These are phyloP conservation scores for Pyrenophora tritici-repentis DNA, from an alignment of 2,329 filamentous ascomycete species.

Conservation along the genomic window DNA sequence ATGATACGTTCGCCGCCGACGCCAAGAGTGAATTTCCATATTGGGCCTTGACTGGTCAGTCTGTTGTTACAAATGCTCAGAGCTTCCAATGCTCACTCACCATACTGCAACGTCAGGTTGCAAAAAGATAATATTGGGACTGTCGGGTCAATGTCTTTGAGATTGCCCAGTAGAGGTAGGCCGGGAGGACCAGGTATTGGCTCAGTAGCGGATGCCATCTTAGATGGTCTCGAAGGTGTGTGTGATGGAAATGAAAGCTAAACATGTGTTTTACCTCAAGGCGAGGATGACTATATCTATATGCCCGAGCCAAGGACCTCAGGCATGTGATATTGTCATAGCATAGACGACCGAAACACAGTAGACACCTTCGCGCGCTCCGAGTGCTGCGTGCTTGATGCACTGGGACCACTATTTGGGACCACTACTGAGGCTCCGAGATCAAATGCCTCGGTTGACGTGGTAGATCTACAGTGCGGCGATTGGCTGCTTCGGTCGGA, in stretches of 20 bases:
- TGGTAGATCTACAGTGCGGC: slow-evolving; percentile 8
- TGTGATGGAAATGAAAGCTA: no score
- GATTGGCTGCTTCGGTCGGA: slow-evolving; percentile 20
- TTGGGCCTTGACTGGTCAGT: slow-evolving; percentile 31
- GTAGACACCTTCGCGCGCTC: slow-evolving; percentile 10
- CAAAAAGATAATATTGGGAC: slow-evolving; percentile 61
- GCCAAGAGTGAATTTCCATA: slow-evolving; percentile 41
- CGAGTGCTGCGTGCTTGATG: slow-evolving; percentile 10
- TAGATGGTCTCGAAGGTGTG: background rate
- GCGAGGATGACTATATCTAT: slow-evolving; percentile 8
- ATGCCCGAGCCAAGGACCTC: background rate
- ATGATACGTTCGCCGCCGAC: slow-evolving; percentile 39
- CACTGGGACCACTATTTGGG: slow-evolving; percentile 4
- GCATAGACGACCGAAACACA: slow-evolving; percentile 17
- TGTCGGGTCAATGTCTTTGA: slow-evolving; percentile 65
- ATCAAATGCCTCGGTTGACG: slow-evolving; percentile 29
- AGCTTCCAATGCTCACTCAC: slow-evolving; percentile 51
- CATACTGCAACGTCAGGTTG: slow-evolving; percentile 68
- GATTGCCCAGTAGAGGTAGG: slow-evolving; percentile 68
- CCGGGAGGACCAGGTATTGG: slow-evolving; percentile 67
- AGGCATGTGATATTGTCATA: slow-evolving; percentile 11
- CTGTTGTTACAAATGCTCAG: no score
- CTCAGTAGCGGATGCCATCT: slow-evolving; percentile 20
- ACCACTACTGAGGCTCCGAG: slow-evolving; percentile 6
- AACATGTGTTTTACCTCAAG: background rate